Evolutionary conservation across 352 stramenopile genomes (phyloP), one percentile per base, ranked within the genome.

Genomic region (Phytophthora aleatoria): DNA sequence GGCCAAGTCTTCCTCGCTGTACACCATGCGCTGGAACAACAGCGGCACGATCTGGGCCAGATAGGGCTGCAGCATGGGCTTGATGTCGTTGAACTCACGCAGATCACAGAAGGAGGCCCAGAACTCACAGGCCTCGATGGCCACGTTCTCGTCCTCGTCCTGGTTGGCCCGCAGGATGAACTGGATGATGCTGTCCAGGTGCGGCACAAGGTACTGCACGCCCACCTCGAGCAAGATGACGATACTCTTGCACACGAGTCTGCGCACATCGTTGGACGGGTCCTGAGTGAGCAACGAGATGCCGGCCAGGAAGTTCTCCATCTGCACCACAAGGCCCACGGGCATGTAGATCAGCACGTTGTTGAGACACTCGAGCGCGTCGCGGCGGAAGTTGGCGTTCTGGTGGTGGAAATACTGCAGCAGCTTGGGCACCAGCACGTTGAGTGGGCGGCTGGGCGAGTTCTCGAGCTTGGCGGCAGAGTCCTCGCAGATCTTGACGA

Each of bases 21-120:
- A 99, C 6, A 99, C 93, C 90, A 98, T 98, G 48, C 93, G 87
- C 57, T 93, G 81, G 52, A 99, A 90, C 24, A 99, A 76, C 39
- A 97, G 71, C 33, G 94, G 94, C 31, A 99, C 81, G 42, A 99
- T 85, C 70, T 97, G 86, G 27, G 76, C 76, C 50, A 98, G 73
- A 61, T 98, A 87, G 31, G 77, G 69, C 73, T 89, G 78, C 43
- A 98, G 68, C 48, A 87, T 82, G 52, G 82, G 69, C 83, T 97
- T 98, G 59, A 98, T 92, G 44, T 98, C 94, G 85, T 95, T 81
- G 71, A 95, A 85, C 67, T 91, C 69, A 45, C 79, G 66, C 85
- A 98, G 78, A 61, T 97, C 89, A 57, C 88, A 96, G 62, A 96
- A 96, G 26, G 87, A 91, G 27, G 89, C 90, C 88, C 89, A 97